Conservation (phyloP, 1,139 yeast species). For the Debaryomyces coudertii region DNA sequence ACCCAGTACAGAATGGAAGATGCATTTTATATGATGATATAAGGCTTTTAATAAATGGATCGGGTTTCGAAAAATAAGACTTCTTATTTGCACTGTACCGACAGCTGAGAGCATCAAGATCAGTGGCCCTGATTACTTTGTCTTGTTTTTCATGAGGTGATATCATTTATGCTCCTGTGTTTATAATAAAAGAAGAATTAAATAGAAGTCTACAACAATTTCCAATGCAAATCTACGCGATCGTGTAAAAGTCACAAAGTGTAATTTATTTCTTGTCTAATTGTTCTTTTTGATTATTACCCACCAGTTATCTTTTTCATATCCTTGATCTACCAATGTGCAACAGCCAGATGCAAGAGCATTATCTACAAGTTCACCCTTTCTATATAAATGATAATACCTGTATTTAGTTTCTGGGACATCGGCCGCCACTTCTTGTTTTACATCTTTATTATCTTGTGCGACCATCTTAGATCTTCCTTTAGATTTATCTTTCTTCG, state of each 20-base stretch:
- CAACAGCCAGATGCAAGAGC: constrained; percentile 69
- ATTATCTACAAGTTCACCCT: constrained; percentile 80
- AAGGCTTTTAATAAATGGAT: constrained; percentile 50
- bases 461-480: constrained; percentile 14
- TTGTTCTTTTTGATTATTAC: constrained; percentile 30
- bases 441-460: constrained; percentile 18
- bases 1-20: constrained; percentile 44
- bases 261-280: not conserved
- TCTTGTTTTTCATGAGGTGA: constrained; percentile 47
- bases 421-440: constrained; percentile 5
- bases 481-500: constrained; percentile 29
- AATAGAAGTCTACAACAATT: not conserved
- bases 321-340: constrained; percentile 68
- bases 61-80: constrained; percentile 55
- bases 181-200: not conserved
- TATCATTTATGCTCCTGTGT: constrained; percentile 26
- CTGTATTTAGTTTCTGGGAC: constrained; percentile 65
- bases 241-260: not conserved
- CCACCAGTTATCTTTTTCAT: constrained; percentile 97
- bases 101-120: constrained; percentile 82
- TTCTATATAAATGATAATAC: constrained; percentile 80
- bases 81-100: constrained; percentile 59
- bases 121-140: constrained; percentile 68
- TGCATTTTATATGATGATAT: constrained; percentile 43
- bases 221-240: not conserved